Conservation (phyloP, 148 eudicot species). For the Rhododendron vialii region DNA sequence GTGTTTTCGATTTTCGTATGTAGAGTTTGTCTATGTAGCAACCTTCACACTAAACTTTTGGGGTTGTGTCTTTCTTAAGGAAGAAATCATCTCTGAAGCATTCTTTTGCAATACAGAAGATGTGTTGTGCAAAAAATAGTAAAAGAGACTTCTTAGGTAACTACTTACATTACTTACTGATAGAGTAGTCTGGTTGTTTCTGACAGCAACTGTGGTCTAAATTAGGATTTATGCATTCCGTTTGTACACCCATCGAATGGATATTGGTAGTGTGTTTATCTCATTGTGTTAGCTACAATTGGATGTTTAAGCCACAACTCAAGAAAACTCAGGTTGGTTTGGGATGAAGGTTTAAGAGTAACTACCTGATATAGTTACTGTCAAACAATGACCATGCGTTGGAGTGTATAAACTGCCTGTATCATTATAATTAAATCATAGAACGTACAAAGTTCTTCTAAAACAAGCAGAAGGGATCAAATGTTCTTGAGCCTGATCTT, state of each 20-base stretch:
- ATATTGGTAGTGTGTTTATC: neutral
- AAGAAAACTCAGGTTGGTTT: neutral
- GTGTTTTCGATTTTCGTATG: slow-evolving; percentile 55
- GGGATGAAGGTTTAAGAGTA: neutral
- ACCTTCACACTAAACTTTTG: neutral
- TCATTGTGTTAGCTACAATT: neutral
- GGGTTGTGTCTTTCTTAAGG: neutral
- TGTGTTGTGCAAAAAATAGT: neutral
- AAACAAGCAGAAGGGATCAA: neutral
- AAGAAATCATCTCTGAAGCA: neutral
- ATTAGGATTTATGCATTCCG: neutral
- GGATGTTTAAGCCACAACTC: neutral
- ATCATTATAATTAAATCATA: neutral
- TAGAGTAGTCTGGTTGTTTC: neutral
- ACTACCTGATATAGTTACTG: neutral
- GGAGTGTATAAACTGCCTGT: neutral
- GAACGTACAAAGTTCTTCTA: neutral
- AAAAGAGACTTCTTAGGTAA: neutral
- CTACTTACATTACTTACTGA: neutral
- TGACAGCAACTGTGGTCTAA: neutral
- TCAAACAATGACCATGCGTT: neutral
- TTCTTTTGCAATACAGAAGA: neutral
- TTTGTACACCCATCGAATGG: neutral
- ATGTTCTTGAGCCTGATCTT: neutral
- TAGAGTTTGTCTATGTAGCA: slow-evolving; percentile 3